A percentile compares a stretch with the other conserved stretches of the same genome.
phyloP scores from a whole-genome alignment of 2,329 filamentous ascomycete species.

The Colletotrichum sp. region DNA sequence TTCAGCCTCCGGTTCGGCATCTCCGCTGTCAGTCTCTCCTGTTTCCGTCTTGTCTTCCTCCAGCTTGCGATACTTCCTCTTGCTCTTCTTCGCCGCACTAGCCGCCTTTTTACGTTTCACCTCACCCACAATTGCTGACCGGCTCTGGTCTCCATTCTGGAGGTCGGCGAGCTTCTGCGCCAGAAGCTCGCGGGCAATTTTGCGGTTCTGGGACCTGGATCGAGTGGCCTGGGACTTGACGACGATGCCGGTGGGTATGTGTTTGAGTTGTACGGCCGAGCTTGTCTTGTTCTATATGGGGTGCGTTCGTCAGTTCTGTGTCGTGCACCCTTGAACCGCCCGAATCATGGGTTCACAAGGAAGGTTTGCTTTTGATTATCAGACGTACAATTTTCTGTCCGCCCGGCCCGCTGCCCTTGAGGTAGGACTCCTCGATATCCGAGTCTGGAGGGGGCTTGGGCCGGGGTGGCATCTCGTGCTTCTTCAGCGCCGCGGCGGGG shows the following conservation, averaged over 20 bases:
- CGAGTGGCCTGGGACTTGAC: slow-evolving; percentile 94
- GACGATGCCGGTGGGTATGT: slow-evolving; percentile 88
- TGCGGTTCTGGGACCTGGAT: slow-evolving; percentile 85
- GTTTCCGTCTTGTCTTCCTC: slow-evolving; percentile 49
- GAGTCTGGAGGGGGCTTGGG: slow-evolving; percentile 74
- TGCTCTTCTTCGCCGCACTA: slow-evolving; percentile 81
- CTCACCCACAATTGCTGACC: slow-evolving; percentile 68
- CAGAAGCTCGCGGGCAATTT: slow-evolving; percentile 79
- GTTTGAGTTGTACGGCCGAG: slow-evolving; percentile 91
- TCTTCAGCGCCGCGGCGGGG: slow-evolving; percentile 47
- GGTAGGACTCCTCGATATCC: slow-evolving; percentile 83
- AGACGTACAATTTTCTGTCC: slow-evolving; percentile 86
- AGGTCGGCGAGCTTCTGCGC: slow-evolving; percentile 77
- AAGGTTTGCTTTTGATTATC: neutral
- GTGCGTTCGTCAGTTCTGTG: neutral
- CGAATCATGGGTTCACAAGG: neutral
- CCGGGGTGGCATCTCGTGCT: slow-evolving; percentile 70
- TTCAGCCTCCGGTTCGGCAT: slow-evolving; percentile 21
- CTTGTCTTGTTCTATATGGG: slow-evolving; percentile 84
- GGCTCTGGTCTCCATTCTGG: slow-evolving; percentile 72
- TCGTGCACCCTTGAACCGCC: neutral
- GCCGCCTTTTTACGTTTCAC: slow-evolving; percentile 72
- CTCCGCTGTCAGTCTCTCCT: neutral
- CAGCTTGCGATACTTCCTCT: slow-evolving; percentile 76
- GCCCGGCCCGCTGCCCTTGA: slow-evolving; percentile 91